phyloP scores from a whole-genome alignment of 176 grass and related monocot genomes.

The Neostapfia colusana region DNA sequence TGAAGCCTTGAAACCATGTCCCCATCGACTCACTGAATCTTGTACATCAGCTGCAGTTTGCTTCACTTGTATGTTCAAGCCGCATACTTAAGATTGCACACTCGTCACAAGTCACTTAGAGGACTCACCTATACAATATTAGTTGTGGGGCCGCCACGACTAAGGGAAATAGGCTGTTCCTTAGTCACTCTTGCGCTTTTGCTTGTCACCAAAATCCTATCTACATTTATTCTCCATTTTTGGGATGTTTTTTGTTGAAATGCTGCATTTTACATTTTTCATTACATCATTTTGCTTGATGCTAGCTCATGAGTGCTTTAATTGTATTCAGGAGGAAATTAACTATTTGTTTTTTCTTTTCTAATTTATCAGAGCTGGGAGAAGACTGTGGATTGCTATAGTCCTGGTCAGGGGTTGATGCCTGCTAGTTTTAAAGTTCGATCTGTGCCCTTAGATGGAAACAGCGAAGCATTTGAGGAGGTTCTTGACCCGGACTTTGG shows the following conservation, averaged over 20 bases:
- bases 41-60: neutral
- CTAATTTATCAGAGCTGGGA: constrained; percentile 74
- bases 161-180: neutral
- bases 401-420: constrained; percentile 92
- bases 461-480: constrained; percentile 90
- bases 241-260: neutral
- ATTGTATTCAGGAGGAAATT: constrained; percentile 10
- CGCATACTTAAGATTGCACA: neutral
- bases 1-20: neutral
- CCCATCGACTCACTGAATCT: neutral
- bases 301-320: constrained; percentile 2
- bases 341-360: neutral
- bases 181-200: neutral
- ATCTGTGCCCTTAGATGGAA: constrained; percentile 94
- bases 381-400: constrained; percentile 96
- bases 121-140: neutral
- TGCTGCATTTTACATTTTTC: neutral
- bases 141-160: neutral
- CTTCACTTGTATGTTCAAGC: neutral
- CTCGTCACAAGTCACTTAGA: neutral
- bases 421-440: constrained; percentile 98
- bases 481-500: constrained; percentile 96
- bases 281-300: neutral
- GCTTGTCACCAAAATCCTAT: neutral
- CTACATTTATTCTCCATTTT: neutral